Evolutionary conservation across 345 rosid species (phyloP), one percentile per base, ranked within the genome.

Genomic region (Populus deltoides): DNA sequence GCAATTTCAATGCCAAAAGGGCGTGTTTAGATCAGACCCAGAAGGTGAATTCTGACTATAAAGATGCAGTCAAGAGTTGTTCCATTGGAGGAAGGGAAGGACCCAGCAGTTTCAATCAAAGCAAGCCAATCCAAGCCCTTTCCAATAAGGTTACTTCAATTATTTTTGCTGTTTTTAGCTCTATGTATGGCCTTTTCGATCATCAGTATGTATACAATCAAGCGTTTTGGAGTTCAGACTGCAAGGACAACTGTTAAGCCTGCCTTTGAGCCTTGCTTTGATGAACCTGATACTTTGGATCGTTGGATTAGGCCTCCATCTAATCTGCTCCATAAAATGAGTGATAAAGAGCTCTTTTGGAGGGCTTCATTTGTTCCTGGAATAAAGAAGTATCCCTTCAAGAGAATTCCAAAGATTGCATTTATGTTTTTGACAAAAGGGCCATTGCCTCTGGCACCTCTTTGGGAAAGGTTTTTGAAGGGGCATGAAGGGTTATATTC

Each of bases 391-490:
- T 90, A 91, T 72, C 99, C 98, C 6, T 96, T 92, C 78, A 70
- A 35, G 70, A 90, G 99, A 80, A 86, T 87, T 77, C 94, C 97
- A 0, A 94, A 96, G 90, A 79, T 96, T 86, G 98, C 97, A 11
- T 94, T 94, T 74, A 92, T 96, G 99, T 96, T 96, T 89, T 90
- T 96, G 90, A 85, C 98, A 4, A 91, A 90, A 84, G 99, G 97
- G 39, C 94, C 98, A 0, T 81, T 96, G 87, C 99, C 98, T 1
- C 88, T 96, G 81, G 91, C 90, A 73, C 86, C 89, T 81, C 91
- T 96, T 29, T 96, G 98, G 99, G 99, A 96, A 87, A 91, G 86
- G 87, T 94, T 96, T 83, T 77, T 96, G 7, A 89, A 83, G 79
- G 99, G 97, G 27, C 89, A 94, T 45, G 87, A 88, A 79, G 93